These are phyloP conservation scores for Raffaelea albimanens DNA, from an alignment of 2,329 filamentous ascomycete species.

Conservation along the genomic window DNA sequence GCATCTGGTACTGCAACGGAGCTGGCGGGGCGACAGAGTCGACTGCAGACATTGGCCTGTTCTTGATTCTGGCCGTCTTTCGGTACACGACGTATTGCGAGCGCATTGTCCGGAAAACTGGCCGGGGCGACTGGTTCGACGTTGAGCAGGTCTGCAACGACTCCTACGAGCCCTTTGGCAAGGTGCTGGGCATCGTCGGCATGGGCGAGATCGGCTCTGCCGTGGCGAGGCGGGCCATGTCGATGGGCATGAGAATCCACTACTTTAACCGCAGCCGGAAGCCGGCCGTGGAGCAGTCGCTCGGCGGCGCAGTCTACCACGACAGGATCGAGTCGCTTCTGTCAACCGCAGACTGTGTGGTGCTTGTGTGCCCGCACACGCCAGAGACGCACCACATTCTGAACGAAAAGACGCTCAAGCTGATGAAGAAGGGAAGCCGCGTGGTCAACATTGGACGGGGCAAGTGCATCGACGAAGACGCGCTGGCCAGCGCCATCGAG, in stretches of 20 bases:
- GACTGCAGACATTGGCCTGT: neutral
- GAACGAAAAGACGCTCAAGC: neutral
- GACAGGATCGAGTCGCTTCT: neutral
- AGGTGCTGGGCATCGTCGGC: neutral
- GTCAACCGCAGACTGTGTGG: neutral
- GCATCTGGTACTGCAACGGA: neutral
- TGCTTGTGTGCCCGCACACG: neutral
- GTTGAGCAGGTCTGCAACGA: neutral
- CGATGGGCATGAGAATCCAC: neutral
- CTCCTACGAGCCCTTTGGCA: neutral
- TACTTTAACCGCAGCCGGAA: neutral
- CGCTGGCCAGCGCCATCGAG: neutral
- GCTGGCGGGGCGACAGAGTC: neutral
- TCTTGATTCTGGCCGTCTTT: neutral
- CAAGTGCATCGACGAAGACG: neutral
- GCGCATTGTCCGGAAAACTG: neutral
- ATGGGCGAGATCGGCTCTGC: neutral
- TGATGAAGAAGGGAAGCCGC: neutral
- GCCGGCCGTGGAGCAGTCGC: neutral
- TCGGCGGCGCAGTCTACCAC: neutral
- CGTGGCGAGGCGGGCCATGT: neutral
- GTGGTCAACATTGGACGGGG: neutral
- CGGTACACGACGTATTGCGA: neutral
- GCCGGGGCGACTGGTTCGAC: neutral
- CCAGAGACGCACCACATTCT: neutral